phyloP scores from a whole-genome alignment of 352 stramenopile species.

The Phytopythium chamaehyphon region DNA sequence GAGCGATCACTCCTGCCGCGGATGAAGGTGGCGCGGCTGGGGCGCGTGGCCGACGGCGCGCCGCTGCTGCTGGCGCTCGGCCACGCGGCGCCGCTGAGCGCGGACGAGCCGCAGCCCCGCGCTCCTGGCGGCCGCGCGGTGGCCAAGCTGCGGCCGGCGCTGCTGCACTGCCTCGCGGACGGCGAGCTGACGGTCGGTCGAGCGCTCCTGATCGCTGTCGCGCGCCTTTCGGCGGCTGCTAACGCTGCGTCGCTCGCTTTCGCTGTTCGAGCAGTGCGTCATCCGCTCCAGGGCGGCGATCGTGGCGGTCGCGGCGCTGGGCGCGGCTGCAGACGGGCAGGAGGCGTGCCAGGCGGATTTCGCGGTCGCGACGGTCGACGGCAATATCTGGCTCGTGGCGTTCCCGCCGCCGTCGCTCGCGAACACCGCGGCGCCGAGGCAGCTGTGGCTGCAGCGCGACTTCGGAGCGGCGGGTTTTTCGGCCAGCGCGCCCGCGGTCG shows the following conservation, averaged over 20 bases:
- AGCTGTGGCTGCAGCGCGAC: slow-evolving; percentile 5
- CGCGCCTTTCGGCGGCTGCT: neutral
- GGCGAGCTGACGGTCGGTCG: slow-evolving; percentile 41
- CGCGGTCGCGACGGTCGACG: slow-evolving; percentile 30
- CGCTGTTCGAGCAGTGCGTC: slow-evolving; percentile 28
- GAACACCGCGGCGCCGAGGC: neutral
- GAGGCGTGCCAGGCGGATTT: slow-evolving; percentile 9
- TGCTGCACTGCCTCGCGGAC: slow-evolving; percentile 49
- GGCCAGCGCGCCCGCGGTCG: neutral
- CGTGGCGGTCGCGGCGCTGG: slow-evolving; percentile 19
- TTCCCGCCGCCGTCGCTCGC: slow-evolving; percentile 10
- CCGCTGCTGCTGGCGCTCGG: slow-evolving; percentile 27
- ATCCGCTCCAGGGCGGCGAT: slow-evolving; percentile 38
- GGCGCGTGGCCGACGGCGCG: slow-evolving; percentile 29
- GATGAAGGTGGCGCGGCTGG: slow-evolving; percentile 25
- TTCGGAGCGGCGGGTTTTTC: neutral
- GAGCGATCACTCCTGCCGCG: too few relatives aligned
- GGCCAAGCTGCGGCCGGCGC: slow-evolving; percentile 36
- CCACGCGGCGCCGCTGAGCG: too few relatives aligned
- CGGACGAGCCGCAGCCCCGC: too few relatives aligned
- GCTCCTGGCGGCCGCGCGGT: slow-evolving; percentile 7
- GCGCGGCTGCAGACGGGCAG: neutral
- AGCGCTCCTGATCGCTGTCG: too few relatives aligned
- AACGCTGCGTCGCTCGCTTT: neutral
- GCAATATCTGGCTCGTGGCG: slow-evolving; percentile 48